Base-by-base conservation (phyloP, 116 monocot genomes). In the Thalassia testudinum region DNA sequence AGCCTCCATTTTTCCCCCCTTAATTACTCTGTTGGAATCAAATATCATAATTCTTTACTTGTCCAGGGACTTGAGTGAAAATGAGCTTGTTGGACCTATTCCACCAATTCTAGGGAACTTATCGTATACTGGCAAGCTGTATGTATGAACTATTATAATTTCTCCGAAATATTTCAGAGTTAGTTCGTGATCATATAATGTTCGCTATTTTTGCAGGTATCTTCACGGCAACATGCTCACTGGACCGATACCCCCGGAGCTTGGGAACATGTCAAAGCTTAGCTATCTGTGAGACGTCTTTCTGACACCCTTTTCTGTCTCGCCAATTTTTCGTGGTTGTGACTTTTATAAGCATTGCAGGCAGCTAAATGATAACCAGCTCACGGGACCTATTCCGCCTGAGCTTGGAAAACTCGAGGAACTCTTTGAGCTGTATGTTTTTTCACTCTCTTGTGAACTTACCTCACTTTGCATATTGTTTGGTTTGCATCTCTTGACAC, bases 111-210 rank as follows among this genome's bases (percentile, higher is more conserved):
- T 95, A 6, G 95, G 95, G 44, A 95, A 95, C 68, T 59, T 95
- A 26, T 74, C 95, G 18, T 95, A 95, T 66, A 95, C 95, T 28
- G 85, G 88, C 16, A 95, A 95, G 54, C 61, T 95, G 95, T 95
- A 52, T 72, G 85, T 63, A 45, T 5, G 45, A 5, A 45, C 15
- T 45, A 20, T 45, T 45, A 2, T 2, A 7, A 23, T 43, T 42
- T 21, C 21, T 20, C 12, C 24, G 37, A 1, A n/a, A 40, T 40
- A 40, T 40, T 8, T 8, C 40, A 8, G 40, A 45, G 45, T 20
- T 6, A n/a, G 45, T 45, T 45, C 19, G 2, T 45, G 19, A 16
- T 45, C 19, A 45, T 5, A 45, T n/a, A 16, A 16, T 45, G 45
- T 45, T 45, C 4, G 10, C 3, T 34, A 43, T n/a, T 43, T 63